Evolutionary conservation across 2,329 filamentous ascomycete genomes (phyloP).

Genomic region (Sphaerostilbella broomeana): DNA sequence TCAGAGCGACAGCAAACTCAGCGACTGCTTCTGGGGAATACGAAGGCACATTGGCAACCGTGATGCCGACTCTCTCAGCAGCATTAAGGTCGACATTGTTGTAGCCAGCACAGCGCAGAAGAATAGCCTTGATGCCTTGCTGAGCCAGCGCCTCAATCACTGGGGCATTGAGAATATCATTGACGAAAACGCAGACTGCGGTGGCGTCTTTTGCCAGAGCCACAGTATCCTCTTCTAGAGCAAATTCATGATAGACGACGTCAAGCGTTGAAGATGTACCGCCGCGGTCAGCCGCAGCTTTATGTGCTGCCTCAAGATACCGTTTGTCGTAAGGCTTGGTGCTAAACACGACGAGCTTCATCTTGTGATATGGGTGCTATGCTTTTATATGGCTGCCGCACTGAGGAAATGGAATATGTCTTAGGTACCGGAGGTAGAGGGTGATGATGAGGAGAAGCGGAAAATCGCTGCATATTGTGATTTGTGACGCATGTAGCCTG

Average conservation of each 20-base stretch:
- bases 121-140: constrained; percentile 49
- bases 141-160: constrained; percentile 46
- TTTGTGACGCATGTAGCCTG: too few species aligned
- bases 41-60: constrained; percentile 59
- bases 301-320: constrained; percentile 41
- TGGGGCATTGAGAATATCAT: constrained; percentile 47
- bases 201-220: constrained; percentile 44
- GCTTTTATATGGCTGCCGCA: too few species aligned
- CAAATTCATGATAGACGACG: constrained; percentile 52
- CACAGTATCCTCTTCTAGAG: constrained; percentile 50
- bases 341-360: constrained; percentile 59
- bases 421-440: too few species aligned
- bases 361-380: too few species aligned
- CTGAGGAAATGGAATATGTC: too few species aligned
- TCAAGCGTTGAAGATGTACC: constrained; percentile 32
- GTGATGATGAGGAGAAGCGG: too few species aligned
- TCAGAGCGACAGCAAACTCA: constrained; percentile 61
- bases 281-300: constrained; percentile 19
- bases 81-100: constrained; percentile 58
- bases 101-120: constrained; percentile 62
- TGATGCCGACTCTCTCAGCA: constrained; percentile 49
- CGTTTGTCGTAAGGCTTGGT: constrained; percentile 56
- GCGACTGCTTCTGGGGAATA: constrained; percentile 65
- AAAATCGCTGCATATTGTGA: too few species aligned
- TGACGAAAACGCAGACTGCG: constrained; percentile 63